Base-by-base conservation (phyloP, 495 filamentous ascomycete species). In the Thozetella sp. region DNA sequence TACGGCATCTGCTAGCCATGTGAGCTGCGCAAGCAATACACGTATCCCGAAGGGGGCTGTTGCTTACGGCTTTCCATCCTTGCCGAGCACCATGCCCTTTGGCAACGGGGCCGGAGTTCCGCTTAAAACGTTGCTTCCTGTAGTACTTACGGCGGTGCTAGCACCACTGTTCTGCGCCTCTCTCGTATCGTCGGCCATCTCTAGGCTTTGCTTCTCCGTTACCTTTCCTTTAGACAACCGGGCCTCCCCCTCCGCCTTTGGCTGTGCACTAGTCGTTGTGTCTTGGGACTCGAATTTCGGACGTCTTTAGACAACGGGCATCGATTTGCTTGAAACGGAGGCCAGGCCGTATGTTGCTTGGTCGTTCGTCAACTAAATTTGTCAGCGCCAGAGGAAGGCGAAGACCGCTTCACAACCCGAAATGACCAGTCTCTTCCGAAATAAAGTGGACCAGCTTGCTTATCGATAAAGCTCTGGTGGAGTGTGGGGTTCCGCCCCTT, bases 51-150 rank as follows among this genome's bases (percentile, higher is more conserved):
- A 52, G 25, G 22, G 15, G 22, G 11, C 51, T 0, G 30, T n/a
- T 59, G 66, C 92, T 75, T 81, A 98, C 95, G 94, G 95, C 76
- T 97, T 98, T 50, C 95, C 95, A 80, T 99, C 92, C 64, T 93
- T 91, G 48, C 89, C 95, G 40, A 97, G 77, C 2, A 97, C 84
- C 6, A 97, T 81, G 61, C 93, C 94, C 72, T 93, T 96, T 15
- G 91, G 89, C 37, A 79, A 56, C 55, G 75, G 77, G 59, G 73
- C 75, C 22, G 74, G 71, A 2, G 72, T 62, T 43, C 59, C 63
- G 34, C 56, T 25, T 30, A 58, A 53, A 51, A 55, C 51, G n/a
- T 22, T 27, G 17, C 59, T 25, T n/a, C 53, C 50, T 1, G 46
- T 53, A 19, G 53, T 26, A 22, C 22, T 37, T 20, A 26, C 27